Evolutionary conservation across 1,284 basidiomycete species (phyloP).

Genomic region (Trametes sp.): DNA sequence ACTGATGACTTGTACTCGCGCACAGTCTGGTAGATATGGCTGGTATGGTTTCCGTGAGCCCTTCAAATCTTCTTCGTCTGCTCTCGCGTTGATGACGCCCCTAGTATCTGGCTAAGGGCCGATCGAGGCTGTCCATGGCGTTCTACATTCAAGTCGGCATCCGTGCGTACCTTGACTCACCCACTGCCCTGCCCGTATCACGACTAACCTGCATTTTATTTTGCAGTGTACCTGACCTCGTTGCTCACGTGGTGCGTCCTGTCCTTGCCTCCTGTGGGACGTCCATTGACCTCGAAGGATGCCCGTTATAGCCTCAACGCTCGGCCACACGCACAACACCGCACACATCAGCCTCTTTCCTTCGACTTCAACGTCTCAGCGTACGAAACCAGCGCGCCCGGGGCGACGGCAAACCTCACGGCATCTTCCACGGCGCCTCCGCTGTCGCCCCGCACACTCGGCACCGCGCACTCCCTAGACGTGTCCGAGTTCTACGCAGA

Average conservation of each 20-base stretch:
- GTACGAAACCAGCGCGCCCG: too few relatives aligned
- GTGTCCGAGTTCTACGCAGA: background rate
- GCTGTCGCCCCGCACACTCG: background rate
- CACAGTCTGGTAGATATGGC: background rate
- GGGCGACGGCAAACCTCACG: too few relatives aligned
- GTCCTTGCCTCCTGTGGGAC: background rate
- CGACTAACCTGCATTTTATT: background rate
- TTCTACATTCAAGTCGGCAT: background rate
- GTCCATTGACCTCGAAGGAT: background rate
- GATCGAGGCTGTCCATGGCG: background rate
- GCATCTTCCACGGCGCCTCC: background rate
- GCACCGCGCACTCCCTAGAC: background rate
- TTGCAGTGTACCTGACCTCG: background rate
- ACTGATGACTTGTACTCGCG: background rate
- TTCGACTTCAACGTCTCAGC: too few relatives aligned
- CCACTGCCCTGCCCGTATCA: background rate
- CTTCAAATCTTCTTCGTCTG: background rate
- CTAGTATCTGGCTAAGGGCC: background rate
- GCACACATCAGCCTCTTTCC: too few relatives aligned
- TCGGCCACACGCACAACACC: background rate
- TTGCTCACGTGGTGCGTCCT: background rate
- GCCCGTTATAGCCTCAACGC: background rate
- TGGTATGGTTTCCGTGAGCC: background rate
- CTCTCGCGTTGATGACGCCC: background rate
- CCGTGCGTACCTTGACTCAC: background rate